Evolutionary conservation across 495 filamentous ascomycete genomes (phyloP).

Genomic region (Xylaria grammica): DNA sequence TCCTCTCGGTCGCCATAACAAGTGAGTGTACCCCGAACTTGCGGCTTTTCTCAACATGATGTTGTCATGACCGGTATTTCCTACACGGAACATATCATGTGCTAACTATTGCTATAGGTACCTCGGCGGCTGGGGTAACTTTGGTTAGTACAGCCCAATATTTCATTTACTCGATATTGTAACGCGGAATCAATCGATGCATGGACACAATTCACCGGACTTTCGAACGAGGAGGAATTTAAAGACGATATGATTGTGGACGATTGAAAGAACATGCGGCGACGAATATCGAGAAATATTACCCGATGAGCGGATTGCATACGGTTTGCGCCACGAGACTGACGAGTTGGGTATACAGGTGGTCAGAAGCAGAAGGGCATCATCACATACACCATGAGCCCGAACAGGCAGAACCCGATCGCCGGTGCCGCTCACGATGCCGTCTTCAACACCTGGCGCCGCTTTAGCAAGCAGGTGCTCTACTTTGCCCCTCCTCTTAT

Average conservation of each 20-base stretch:
- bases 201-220: not conserved
- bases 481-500: slow-evolving; percentile 83
- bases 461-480: slow-evolving; percentile 70
- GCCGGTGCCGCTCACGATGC: slow-evolving; percentile 61
- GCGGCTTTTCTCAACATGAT: slow-evolving; percentile 28
- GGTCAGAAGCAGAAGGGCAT: slow-evolving; percentile 62
- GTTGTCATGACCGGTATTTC: not conserved
- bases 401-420: slow-evolving; percentile 62
- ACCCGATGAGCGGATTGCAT: slow-evolving; percentile 13
- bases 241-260: not conserved
- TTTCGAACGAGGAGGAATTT: not conserved
- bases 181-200: slow-evolving; percentile 4
- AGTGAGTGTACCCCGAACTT: slow-evolving; percentile 62
- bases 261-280: not conserved
- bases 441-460: slow-evolving; percentile 68
- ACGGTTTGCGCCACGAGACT: slow-evolving; percentile 40
- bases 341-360: slow-evolving; percentile 38
- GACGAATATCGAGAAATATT: not conserved
- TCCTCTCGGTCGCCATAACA: slow-evolving; percentile 67
- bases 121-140: slow-evolving; percentile 81
- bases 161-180: not conserved
- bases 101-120: slow-evolving; percentile 65
- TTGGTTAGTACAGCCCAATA: slow-evolving; percentile 67
- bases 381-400: slow-evolving; percentile 54
- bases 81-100: not conserved